These are phyloP conservation scores for Metschnikowia cerradonensis DNA, from an alignment of 805 yeast genomes.

Conservation along the genomic window DNA sequence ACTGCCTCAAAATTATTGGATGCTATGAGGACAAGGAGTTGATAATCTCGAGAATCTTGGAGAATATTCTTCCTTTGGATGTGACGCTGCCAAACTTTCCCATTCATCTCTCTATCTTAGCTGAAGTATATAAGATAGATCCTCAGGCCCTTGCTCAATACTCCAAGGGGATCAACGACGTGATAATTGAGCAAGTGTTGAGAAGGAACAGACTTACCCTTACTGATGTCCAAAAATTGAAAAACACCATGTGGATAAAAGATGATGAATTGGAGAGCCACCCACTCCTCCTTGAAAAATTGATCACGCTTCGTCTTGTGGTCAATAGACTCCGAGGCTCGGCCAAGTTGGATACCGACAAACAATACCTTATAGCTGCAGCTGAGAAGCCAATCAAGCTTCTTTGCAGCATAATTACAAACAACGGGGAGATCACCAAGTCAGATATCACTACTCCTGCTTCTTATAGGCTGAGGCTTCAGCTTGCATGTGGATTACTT, in stretches of 20 bases:
- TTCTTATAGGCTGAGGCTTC: constrained; percentile 53
- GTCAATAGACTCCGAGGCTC: constrained; percentile 53
- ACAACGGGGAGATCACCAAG: constrained; percentile 73
- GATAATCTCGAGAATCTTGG: constrained; percentile 36
- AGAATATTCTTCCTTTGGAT: constrained; percentile 49
- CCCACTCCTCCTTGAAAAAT: constrained; percentile 42
- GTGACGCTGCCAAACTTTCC: constrained; percentile 36
- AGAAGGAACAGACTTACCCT: constrained; percentile 42
- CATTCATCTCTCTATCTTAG: constrained; percentile 55
- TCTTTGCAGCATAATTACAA: constrained; percentile 60
- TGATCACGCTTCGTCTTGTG: constrained; percentile 51
- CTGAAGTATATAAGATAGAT: constrained; percentile 52
- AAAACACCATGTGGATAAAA: constrained; percentile 42
- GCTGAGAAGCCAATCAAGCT: constrained; percentile 50
- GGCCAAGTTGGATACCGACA: constrained; percentile 27
- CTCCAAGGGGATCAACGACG: constrained; percentile 55
- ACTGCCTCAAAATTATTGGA: constrained; percentile 56
- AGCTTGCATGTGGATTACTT: constrained; percentile 64
- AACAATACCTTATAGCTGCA: constrained; percentile 14
- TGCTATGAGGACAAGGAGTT: constrained; percentile 42
- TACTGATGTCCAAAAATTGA: constrained; percentile 25
- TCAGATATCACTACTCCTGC: constrained; percentile 59
- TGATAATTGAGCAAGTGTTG: constrained; percentile 59
- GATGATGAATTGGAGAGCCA: constrained; percentile 32
- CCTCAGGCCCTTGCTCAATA: constrained; percentile 48